phyloP scores from a whole-genome alignment of 108 stramenopile genomes.

The Fragilariopsis cylindrus region DNA sequence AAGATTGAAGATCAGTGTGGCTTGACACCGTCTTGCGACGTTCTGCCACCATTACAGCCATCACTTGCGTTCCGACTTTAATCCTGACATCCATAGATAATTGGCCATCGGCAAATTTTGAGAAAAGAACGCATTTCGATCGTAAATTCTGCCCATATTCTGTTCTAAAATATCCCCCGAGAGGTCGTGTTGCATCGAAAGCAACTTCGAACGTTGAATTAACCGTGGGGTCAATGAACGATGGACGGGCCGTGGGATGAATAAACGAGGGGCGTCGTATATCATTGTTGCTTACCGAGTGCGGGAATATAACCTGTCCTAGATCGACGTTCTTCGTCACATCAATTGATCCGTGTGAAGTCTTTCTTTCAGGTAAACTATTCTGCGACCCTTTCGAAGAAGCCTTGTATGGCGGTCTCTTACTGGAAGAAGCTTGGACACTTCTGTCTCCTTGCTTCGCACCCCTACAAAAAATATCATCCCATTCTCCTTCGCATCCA shows the following conservation, averaged over 20 bases:
- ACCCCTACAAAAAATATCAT: conserved; percentile 24
- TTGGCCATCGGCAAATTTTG: background rate
- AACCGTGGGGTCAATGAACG: too few species aligned
- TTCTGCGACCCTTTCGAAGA: background rate
- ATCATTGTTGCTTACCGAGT: too few species aligned
- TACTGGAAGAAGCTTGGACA: background rate
- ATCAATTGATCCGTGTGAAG: too few species aligned
- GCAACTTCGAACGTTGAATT: conserved; percentile 5
- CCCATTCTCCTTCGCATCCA: conserved; percentile 26
- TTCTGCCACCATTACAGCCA: conserved; percentile 5
- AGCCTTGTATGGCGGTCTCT: background rate
- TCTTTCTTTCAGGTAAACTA: too few species aligned
- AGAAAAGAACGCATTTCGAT: background rate
- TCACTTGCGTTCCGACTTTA: conserved; percentile 10
- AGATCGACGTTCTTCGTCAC: too few species aligned
- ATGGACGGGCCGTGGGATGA: too few species aligned
- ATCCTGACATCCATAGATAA: background rate
- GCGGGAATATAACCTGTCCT: too few species aligned
- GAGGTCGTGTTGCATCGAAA: conserved; percentile 10
- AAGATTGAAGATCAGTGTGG: background rate
- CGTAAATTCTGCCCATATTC: background rate
- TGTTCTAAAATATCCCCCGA: conserved; percentile 17
- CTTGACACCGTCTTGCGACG: background rate
- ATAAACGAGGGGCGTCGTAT: too few species aligned
- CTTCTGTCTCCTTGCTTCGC: background rate